Evolutionary conservation across 768 basidiomycete species (phyloP), one percentile per base, ranked within the genome.

Genomic region (Panaeolus cyanescens): DNA sequence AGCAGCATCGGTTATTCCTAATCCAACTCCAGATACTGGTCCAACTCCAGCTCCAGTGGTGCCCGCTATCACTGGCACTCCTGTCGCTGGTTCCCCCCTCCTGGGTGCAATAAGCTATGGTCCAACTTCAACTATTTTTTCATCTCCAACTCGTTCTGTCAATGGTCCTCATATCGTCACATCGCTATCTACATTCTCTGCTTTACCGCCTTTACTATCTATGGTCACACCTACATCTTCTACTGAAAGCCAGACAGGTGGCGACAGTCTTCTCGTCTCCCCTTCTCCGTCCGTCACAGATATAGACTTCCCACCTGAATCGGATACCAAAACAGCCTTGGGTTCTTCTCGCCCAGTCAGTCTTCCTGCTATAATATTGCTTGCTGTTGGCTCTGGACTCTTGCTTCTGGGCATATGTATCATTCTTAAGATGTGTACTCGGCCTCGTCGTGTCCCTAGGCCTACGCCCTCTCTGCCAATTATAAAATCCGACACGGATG

Each of bases 391-490:
- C 4, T 77, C 80, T 59, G 77, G 76, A 13, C 77, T 83, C 64
- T 63, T 85, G 9, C 64, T 89, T 28, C 66, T 86, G 2, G 81
- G 81, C 15, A 58, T 83, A 33, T 75, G 82, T 60, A 70, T 90
- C 57, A 60, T 84, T 13, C 67, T 80, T 62, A 85, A 77, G 61
- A 68, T 83, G 62, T 81, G 81, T 56, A 72, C 73, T 59, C 81
- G 82, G 30, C 88, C 85, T 22, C 77, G 75, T 19, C 80, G 80
- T 36, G 82, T 79, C 53, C 75, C 74, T n/a, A 83, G 80, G 19
- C 89, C 85, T 5, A 86, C 80, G n/a, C 91, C 89, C 3, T 92
- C 90, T 31, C 78, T 89, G n/a, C 91, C 90, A 0, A 87, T 90
- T 53, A 75, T 89, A 12, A 85, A 88, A 60, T 76, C 74, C 12